These are phyloP conservation scores for Paraconiothyrium brasiliense DNA, from an alignment of 2,329 filamentous ascomycete genomes.

Conservation along the genomic window DNA sequence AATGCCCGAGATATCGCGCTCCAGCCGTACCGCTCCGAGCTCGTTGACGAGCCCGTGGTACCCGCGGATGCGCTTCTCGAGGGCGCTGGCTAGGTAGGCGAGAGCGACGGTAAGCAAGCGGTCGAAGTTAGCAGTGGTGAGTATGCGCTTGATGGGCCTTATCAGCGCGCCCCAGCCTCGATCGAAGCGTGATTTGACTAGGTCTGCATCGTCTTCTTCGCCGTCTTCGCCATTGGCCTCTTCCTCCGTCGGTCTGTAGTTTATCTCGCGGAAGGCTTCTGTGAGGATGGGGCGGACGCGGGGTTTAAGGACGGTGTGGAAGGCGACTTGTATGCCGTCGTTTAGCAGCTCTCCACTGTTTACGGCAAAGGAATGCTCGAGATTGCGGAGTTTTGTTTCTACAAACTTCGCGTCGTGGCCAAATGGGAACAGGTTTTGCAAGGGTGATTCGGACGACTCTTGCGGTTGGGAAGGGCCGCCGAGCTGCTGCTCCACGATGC, in stretches of 20 bases:
- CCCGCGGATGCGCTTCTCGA: slow-evolving; percentile 88
- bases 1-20: slow-evolving; percentile 83
- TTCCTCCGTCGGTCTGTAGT: slow-evolving; percentile 76
- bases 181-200: slow-evolving; percentile 82
- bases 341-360: slow-evolving; percentile 85
- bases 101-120: slow-evolving; percentile 79
- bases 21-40: slow-evolving; percentile 82
- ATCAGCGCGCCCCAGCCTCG: slow-evolving; percentile 86
- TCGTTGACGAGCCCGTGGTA: slow-evolving; percentile 82
- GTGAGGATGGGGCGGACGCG: slow-evolving; percentile 84
- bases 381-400: slow-evolving; percentile 70
- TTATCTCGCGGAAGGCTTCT: slow-evolving; percentile 90
- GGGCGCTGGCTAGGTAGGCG: slow-evolving; percentile 75
- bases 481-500: slow-evolving; percentile 80
- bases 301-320: slow-evolving; percentile 85
- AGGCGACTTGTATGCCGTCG: slow-evolving; percentile 86
- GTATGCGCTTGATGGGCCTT: slow-evolving; percentile 81
- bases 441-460: slow-evolving; percentile 50
- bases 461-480: slow-evolving; percentile 47
- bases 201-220: slow-evolving; percentile 63
- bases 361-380: slow-evolving; percentile 75
- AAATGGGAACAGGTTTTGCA: slow-evolving; percentile 77
- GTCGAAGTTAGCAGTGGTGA: slow-evolving; percentile 80
- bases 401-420: slow-evolving; percentile 78
- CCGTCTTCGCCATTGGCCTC: slow-evolving; percentile 56